Evolutionary conservation across 1,284 basidiomycete species (phyloP), one percentile per base, ranked within the genome.

Genomic region (Sporisorium sorghi): DNA sequence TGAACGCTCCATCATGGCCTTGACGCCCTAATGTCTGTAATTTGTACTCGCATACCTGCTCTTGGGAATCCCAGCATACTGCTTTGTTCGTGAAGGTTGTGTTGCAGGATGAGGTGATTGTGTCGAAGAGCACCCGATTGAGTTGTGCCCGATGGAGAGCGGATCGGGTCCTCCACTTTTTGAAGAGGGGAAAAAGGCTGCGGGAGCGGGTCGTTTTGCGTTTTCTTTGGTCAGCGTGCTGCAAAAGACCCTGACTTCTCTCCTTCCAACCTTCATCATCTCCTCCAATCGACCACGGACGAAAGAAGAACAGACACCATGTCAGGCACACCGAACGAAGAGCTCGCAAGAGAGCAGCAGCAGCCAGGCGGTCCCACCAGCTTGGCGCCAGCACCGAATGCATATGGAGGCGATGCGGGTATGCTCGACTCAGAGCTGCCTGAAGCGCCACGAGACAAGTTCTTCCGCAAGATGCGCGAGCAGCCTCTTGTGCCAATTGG

Each of bases 401-500:
- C 39, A 21, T 53, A 39, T n/a, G 64, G 43, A 11, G 42, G 19
- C 9, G 48, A 52, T 12, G 12, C 30, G 11, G 59, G 46, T 2
- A 39, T 57, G 44, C 21, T 26, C 0, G 51, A 46, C 8, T 53
- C 55, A 5, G 63, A 69, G 43, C 23, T 68, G 40, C 68, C 58
- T 0, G 80, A 82, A 44, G 28, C 74, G 24, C 58, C 77, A 3
- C 56, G 52, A 19, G 73, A 81, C 46, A 83, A 83, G 69, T 72
- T 84, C 39, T 76, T 67, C 39, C 69, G 81, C 39, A 83, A 83
- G 63, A 61, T 84, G 60, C 79, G 72, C 30, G 63, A 84, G 58
- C 69, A 85, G 51, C 83, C 83, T 5, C 61, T 84, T 3, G 77
- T 84, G 10, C 83, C 83, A 1, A 77, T 85, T 24, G 83, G 82